A percentile compares a stretch with the other conserved stretches of the same genome.
phyloP scores from a whole-genome alignment of 2,329 filamentous ascomycete genomes.

The Colletotrichum australisinense region DNA sequence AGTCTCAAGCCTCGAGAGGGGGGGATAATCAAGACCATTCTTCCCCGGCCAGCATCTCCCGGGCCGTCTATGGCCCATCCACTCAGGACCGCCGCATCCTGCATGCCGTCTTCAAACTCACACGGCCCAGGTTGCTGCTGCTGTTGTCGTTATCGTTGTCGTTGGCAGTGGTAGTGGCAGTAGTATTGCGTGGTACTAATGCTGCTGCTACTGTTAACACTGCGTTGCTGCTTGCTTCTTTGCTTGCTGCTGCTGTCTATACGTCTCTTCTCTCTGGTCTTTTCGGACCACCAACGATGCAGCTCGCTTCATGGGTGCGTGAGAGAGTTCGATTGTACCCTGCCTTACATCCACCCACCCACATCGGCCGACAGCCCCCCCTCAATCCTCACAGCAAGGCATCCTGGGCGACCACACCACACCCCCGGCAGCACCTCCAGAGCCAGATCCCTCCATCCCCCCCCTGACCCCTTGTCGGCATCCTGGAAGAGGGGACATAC shows the following conservation, averaged over 20 bases:
- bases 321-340: conserved; percentile 2
- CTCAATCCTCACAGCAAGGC: conserved; percentile 25
- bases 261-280: not conserved
- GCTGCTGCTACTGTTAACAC: not conserved
- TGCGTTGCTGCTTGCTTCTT: conserved; percentile 7
- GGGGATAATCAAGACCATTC: conserved; percentile 2
- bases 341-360: conserved; percentile 10
- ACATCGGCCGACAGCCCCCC: conserved; percentile 17
- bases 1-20: conserved; percentile 11
- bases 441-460: conserved; percentile 31
- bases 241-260: not conserved
- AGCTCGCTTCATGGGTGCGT: conserved; percentile 17
- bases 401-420: conserved; percentile 15
- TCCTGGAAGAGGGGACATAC: conserved; percentile 33
- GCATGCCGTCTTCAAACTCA: not conserved
- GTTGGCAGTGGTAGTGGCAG: not conserved
- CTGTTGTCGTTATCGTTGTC: not conserved
- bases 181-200: not conserved
- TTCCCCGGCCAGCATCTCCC: conserved; percentile 4
- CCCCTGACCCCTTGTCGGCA: conserved; percentile 15
- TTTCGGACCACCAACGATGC: not conserved
- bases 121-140: not conserved
- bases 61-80: not conserved
- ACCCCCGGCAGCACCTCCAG: conserved; percentile 13
- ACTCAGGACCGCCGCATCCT: not conserved